These are phyloP conservation scores for Austroboletus sp. DNA, from an alignment of 1,284 basidiomycete genomes.

Conservation along the genomic window DNA sequence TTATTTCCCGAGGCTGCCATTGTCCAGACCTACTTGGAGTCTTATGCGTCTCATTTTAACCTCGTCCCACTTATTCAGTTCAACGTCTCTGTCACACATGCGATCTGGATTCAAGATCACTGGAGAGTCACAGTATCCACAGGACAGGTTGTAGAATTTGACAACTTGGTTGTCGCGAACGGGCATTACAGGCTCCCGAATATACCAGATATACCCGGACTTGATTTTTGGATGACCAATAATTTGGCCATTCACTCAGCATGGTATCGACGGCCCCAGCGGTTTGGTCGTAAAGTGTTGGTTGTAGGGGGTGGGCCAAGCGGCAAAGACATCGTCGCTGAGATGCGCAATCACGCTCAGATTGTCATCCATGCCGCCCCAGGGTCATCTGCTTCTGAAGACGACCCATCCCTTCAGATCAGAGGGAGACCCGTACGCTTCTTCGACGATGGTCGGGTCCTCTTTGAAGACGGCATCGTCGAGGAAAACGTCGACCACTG, in stretches of 20 bases:
- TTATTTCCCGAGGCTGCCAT: slow-evolving; percentile 55
- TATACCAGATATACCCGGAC: slow-evolving; percentile 52
- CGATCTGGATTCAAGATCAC: slow-evolving; percentile 37
- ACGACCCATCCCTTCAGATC: slow-evolving; percentile 37
- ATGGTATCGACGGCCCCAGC: slow-evolving; percentile 56
- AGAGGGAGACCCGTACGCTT: slow-evolving; percentile 43
- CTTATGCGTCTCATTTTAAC: slow-evolving; percentile 53
- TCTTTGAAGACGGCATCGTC: slow-evolving; percentile 53
- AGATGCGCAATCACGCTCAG: slow-evolving; percentile 42
- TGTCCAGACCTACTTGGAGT: slow-evolving; percentile 56
- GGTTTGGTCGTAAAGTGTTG: slow-evolving; percentile 46
- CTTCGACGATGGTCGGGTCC: slow-evolving; percentile 40
- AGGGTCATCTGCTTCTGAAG: slow-evolving; percentile 25
- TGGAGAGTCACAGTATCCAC: slow-evolving; percentile 47
- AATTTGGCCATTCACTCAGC: slow-evolving; percentile 55
- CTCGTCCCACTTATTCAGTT: slow-evolving; percentile 52
- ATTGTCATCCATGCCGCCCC: slow-evolving; percentile 55
- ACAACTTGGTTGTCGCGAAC: slow-evolving; percentile 63
- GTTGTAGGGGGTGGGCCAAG: slow-evolving; percentile 69
- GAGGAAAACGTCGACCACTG: slow-evolving; percentile 54
- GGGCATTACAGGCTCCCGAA: slow-evolving; percentile 64
- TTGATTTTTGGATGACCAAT: slow-evolving; percentile 49
- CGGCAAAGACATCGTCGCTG: slow-evolving; percentile 56
- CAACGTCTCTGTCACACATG: slow-evolving; percentile 42
- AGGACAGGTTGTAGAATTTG: slow-evolving; percentile 40